Conservation (phyloP, 257 asterid genomes). For the Knoxia roxburghii region DNA sequence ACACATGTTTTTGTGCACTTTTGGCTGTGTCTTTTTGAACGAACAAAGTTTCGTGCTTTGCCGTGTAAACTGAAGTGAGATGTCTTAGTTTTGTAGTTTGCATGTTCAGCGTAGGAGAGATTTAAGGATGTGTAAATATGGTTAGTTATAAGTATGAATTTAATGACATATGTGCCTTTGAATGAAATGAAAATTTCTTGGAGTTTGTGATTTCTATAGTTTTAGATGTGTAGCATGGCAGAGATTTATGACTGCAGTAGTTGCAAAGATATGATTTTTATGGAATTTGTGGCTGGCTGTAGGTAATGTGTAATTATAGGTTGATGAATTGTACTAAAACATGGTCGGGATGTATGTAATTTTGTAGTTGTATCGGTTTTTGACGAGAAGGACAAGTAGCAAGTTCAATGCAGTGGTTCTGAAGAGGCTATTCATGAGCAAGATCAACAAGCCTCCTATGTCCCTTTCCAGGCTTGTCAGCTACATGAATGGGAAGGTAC, state of each 20-base stretch:
- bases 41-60: too few relatives aligned
- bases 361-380: slow-evolving; percentile 30
- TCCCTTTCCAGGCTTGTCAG: slow-evolving; percentile 27
- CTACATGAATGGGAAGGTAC: slow-evolving; percentile 30
- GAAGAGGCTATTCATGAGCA: slow-evolving; percentile 43
- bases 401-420: slow-evolving; percentile 34
- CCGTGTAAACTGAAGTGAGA: too few relatives aligned
- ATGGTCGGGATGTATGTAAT: background rate
- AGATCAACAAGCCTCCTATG: slow-evolving; percentile 36
- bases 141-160: background rate
- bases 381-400: slow-evolving; percentile 36
- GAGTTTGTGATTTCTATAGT: background rate
- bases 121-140: too few relatives aligned
- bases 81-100: too few relatives aligned
- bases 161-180: background rate
- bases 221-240: background rate
- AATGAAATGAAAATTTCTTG: too few relatives aligned
- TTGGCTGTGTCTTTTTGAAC: too few relatives aligned
- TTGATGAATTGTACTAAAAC: background rate
- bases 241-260: background rate
- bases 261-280: background rate
- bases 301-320: background rate
- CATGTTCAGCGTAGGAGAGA: too few relatives aligned
- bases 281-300: background rate
- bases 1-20: background rate